phyloP scores from a whole-genome alignment of 768 basidiomycete genomes.

The Mycena vitilis region DNA sequence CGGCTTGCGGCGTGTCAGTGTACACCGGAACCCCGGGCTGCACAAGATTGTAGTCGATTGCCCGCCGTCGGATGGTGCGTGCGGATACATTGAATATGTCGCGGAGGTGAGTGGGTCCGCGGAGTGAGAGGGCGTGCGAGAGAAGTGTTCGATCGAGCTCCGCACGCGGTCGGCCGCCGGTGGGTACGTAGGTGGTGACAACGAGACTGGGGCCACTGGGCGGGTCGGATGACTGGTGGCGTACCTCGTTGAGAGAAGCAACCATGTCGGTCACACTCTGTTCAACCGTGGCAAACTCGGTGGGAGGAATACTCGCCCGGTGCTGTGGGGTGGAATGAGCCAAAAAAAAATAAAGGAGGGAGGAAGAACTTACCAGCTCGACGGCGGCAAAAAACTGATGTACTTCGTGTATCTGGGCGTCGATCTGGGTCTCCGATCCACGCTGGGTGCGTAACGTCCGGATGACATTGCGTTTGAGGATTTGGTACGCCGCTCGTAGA shows the following conservation, averaged over 20 bases:
- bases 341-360: not conserved
- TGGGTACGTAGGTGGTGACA: conserved; percentile 2
- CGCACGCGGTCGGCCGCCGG: conserved; percentile 36
- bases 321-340: not conserved
- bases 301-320: not conserved
- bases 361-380: not conserved
- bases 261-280: conserved; percentile 7
- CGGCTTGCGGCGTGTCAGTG: conserved; percentile 2
- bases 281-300: not conserved
- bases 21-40: conserved; percentile 23
- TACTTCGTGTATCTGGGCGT: not conserved
- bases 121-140: conserved; percentile 31
- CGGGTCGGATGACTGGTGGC: conserved; percentile 3
- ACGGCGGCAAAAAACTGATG: conserved; percentile 2
- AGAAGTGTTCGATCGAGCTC: conserved; percentile 42
- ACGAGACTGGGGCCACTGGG: not conserved
- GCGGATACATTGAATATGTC: not conserved
- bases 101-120: conserved; percentile 32
- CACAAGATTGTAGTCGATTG: conserved; percentile 33
- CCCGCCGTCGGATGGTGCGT: conserved; percentile 29
- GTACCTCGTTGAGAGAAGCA: not conserved
- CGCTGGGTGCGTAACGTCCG: conserved; percentile 17
- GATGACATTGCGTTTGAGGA: conserved; percentile 19
- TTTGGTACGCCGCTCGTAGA: conserved; percentile 18
- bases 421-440: conserved; percentile 6